These are phyloP conservation scores for Chalciporus sp. DNA, from an alignment of 1,284 basidiomycete genomes.

Conservation along the genomic window DNA sequence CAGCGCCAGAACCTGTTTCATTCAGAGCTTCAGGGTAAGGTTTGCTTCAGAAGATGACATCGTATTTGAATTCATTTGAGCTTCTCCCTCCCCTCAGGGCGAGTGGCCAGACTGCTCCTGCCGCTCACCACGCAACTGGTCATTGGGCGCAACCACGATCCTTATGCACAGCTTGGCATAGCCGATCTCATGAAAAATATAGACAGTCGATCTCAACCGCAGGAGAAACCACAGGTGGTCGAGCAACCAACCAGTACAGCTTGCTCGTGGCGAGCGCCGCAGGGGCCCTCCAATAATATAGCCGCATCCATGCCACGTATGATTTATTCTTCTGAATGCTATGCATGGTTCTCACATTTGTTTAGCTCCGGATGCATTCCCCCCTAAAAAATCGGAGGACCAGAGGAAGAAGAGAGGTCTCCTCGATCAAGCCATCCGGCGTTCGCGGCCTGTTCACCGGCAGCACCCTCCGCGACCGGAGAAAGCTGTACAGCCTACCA, in stretches of 20 bases:
- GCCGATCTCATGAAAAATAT: constrained; percentile 35
- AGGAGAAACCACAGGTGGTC: constrained; percentile 25
- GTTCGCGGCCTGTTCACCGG: constrained; percentile 32
- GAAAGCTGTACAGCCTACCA: constrained; percentile 3
- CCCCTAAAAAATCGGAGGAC: constrained; percentile 23
- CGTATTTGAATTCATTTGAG: constrained; percentile 5
- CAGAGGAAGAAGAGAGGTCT: constrained; percentile 18
- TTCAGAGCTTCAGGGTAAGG: constrained; percentile 28
- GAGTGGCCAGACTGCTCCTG: constrained; percentile 32
- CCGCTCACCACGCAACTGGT: constrained; percentile 32
- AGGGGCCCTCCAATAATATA: constrained; percentile 32
- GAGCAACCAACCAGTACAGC: constrained; percentile 13
- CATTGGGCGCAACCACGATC: constrained; percentile 31
- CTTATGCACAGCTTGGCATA: constrained; percentile 40
- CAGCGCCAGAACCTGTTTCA: constrained; percentile 25
- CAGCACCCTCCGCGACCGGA: constrained; percentile 21
- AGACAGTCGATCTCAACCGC: constrained; percentile 20
- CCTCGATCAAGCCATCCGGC: constrained; percentile 12
- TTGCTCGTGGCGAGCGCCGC: constrained; percentile 20
- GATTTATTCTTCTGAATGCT: constrained; percentile 2
- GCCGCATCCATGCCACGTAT: constrained; percentile 36
- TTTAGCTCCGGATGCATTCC: constrained; percentile 35
- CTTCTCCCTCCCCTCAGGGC: constrained; percentile 19
- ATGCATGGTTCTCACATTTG: constrained; percentile 5
- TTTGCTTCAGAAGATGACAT: background rate